Evolutionary conservation across 108 stramenopile genomes (phyloP).

Genomic region (Pseudonitzschia delicatissima): DNA sequence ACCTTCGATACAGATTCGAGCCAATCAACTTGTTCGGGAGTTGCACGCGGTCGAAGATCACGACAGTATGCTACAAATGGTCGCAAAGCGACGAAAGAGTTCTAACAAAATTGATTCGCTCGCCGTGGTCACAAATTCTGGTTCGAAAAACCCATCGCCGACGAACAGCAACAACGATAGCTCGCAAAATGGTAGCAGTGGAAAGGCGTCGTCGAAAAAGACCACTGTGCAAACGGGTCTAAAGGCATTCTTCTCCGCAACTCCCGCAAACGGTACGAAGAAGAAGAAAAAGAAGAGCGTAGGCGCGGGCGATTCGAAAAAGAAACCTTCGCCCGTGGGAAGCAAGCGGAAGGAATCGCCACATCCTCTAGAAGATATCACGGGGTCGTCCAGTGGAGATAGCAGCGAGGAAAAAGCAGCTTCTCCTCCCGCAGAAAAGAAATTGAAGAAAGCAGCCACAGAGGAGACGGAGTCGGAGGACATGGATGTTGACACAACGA

Average conservation of each 20-base stretch:
- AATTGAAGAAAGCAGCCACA: background rate
- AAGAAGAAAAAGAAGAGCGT: background rate
- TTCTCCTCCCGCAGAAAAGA: conserved; percentile 5
- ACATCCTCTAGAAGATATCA: background rate
- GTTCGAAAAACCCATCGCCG: background rate
- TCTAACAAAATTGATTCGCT: conserved; percentile 17
- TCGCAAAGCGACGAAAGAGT: conserved; percentile 33
- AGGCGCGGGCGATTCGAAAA: background rate
- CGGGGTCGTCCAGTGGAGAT: background rate
- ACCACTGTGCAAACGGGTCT: conserved; percentile 27
- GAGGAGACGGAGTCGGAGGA: background rate
- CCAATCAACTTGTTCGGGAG: conserved; percentile 71
- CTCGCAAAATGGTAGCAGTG: background rate
- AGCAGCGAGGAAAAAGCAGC: background rate
- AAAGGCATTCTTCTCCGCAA: conserved; percentile 25
- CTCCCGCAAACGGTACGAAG: background rate
- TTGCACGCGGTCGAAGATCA: conserved; percentile 56
- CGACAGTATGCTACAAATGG: conserved; percentile 34
- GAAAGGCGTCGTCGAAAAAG: background rate
- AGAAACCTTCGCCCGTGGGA: background rate
- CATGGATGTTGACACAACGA: background rate
- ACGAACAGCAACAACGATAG: background rate
- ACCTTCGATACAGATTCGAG: conserved; percentile 44
- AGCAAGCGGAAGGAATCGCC: conserved; percentile 9
- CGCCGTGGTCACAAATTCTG: conserved; percentile 7